These are phyloP conservation scores for Vaccinium myrtillus DNA, from an alignment of 148 eudicot species.

Conservation along the genomic window DNA sequence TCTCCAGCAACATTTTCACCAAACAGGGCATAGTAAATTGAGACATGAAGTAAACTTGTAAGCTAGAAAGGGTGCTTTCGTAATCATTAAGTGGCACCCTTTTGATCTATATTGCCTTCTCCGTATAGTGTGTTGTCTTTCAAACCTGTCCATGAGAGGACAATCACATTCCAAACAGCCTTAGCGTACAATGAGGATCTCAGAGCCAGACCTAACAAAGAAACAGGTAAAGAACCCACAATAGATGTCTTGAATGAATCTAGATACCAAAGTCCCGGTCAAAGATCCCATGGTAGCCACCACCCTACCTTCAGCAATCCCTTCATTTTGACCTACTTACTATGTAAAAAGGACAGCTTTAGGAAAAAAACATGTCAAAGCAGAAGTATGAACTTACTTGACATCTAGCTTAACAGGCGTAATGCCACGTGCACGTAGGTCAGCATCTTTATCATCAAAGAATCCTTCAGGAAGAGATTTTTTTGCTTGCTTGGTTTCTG, in stretches of 20 bases:
- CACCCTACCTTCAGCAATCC: neutral
- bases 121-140: neutral
- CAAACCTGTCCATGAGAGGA: neutral
- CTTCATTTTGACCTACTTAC: neutral
- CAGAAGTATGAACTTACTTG: constrained; percentile 48
- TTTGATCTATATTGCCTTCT: neutral
- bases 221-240: neutral
- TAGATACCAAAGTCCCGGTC: neutral
- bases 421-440: constrained; percentile 95
- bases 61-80: neutral
- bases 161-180: neutral
- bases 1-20: neutral
- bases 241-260: neutral
- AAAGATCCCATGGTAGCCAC: neutral
- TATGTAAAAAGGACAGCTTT: neutral
- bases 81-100: neutral
- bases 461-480: constrained; percentile 87
- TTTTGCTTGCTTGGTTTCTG: constrained; percentile 50
- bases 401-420: constrained; percentile 78
- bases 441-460: constrained; percentile 92
- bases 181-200: neutral
- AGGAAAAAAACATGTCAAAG: neutral
- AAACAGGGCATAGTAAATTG: neutral
- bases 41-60: neutral
- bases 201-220: neutral